Base-by-base conservation (phyloP, 2,329 filamentous ascomycete species). In the Aspergillus tamarii region DNA sequence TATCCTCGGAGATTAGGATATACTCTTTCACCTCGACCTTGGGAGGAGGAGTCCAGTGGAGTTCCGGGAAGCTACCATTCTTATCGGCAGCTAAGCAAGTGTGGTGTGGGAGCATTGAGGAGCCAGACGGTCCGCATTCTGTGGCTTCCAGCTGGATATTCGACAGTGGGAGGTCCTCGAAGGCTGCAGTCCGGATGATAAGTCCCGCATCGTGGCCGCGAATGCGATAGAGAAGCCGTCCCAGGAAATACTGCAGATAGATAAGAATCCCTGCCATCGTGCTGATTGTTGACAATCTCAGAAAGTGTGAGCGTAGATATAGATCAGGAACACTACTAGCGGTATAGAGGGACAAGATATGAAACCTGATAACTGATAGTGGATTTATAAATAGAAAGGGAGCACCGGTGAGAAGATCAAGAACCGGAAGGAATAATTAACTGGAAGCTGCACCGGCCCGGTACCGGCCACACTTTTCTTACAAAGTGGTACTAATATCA, bases 1-100 rank as follows among this genome's bases (percentile, higher is more conserved):
- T 64, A 34, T 76, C 74, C 56, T 78, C 74, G 19, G 70, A 69
- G 11, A 75, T 45, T 28, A 78, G 57, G 14, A 77, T 61, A 30
- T 74, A 73, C 32, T 67, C 41, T 21, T 11, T 52, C 19, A 34
- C 28, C 1, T 32, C 16, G 9, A n/a, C 28, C 26, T 32, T 34
- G 10, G 28, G 19, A 7, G 19, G 48, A 21, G 48, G 48, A n/a
- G 28, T 52, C 48, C 28, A 52, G 10, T 5, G 19, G 4, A 32
- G 16, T n/a, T 52, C 28, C 3, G 28, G 28, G 19, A 52, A n/a
- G 48, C 14, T 52, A n/a, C 26, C 26, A 11, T 52, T 30, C 8
- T 32, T 34, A 30, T 52, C 48, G 1, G 19, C 28, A 19, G 48
- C 48, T 52, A 52, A 6, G 34, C 48, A 52, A n/a, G 28, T 52